phyloP scores from a whole-genome alignment of 129 eudicot species.

The Tagetes erecta region DNA sequence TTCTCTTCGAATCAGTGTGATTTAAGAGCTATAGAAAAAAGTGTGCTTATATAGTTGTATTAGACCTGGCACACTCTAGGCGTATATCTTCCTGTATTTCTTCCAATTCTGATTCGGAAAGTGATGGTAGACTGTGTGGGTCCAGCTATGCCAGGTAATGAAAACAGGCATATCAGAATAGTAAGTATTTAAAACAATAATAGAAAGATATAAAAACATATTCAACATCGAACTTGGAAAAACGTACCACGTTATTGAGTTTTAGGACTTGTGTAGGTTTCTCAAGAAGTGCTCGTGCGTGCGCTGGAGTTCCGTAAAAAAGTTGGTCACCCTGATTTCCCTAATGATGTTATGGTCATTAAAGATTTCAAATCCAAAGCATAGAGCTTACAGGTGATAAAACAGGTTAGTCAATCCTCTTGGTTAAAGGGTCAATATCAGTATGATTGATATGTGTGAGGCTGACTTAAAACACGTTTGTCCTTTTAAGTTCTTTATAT shows the following conservation, averaged over 20 bases:
- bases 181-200: not conserved
- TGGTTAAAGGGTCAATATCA: not conserved
- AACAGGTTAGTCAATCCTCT: not conserved
- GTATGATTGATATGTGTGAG: not conserved
- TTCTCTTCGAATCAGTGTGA: conserved; percentile 5
- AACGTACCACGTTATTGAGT: conserved; percentile 77
- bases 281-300: conserved; percentile 80
- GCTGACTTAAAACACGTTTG: not conserved
- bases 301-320: conserved; percentile 76
- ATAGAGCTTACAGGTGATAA: not conserved
- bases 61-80: conserved; percentile 87
- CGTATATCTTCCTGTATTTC: conserved; percentile 83
- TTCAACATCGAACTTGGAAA: conserved; percentile 3
- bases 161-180: conserved; percentile 1
- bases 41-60: not conserved
- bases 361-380: conserved; percentile 11
- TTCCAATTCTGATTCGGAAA: conserved; percentile 70
- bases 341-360: conserved; percentile 37
- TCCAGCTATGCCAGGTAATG: conserved; percentile 49
- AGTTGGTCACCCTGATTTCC: conserved; percentile 51
- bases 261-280: conserved; percentile 72
- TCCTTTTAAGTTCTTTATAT: not conserved
- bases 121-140: conserved; percentile 43
- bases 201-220: not conserved
- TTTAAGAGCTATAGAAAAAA: not conserved